These are phyloP conservation scores for Penicillium frequentans DNA, from an alignment of 2,329 filamentous ascomycete genomes.

Conservation along the genomic window DNA sequence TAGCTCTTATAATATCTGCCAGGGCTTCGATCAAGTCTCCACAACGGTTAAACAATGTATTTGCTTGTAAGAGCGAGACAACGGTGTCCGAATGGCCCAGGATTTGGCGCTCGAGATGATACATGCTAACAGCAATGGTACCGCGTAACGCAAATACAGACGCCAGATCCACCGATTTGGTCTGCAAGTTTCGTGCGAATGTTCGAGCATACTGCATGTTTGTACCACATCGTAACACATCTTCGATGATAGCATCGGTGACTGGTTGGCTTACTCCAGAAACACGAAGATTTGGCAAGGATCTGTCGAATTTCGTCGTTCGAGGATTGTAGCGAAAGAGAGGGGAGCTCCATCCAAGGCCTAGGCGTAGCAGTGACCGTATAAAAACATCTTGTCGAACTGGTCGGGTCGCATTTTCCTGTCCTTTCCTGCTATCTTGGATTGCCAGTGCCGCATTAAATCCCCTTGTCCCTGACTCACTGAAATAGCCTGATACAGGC, in stretches of 20 bases:
- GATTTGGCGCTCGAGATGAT: slow-evolving; percentile 39
- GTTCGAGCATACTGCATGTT: slow-evolving; percentile 36
- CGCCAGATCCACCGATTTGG: slow-evolving; percentile 27
- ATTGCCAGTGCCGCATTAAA: slow-evolving; percentile 41
- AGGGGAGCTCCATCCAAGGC: slow-evolving; percentile 46
- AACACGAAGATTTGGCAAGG: slow-evolving; percentile 46
- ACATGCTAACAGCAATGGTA: slow-evolving; percentile 34
- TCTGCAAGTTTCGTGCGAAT: slow-evolving; percentile 34
- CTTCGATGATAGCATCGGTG: slow-evolving; percentile 34
- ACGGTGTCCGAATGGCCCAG: slow-evolving; percentile 23
- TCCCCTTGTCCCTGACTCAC: slow-evolving; percentile 41
- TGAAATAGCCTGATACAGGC: slow-evolving; percentile 42
- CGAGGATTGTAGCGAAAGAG: slow-evolving; percentile 44
- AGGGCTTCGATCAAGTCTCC: slow-evolving; percentile 38
- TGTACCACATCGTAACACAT: slow-evolving; percentile 37
- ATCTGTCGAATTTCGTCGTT: slow-evolving; percentile 38
- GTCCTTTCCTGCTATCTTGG: slow-evolving; percentile 20
- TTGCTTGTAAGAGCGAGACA: slow-evolving; percentile 38
- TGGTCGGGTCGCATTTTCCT: slow-evolving; percentile 29
- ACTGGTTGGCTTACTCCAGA: slow-evolving; percentile 52
- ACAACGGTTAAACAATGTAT: slow-evolving; percentile 39
- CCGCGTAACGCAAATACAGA: slow-evolving; percentile 38
- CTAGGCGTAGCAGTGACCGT: slow-evolving; percentile 41
- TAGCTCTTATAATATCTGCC: slow-evolving; percentile 43
- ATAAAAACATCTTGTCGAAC: slow-evolving; percentile 41